Conservation (phyloP, 495 filamentous ascomycete species). For the Hypoxylon fuscum region DNA sequence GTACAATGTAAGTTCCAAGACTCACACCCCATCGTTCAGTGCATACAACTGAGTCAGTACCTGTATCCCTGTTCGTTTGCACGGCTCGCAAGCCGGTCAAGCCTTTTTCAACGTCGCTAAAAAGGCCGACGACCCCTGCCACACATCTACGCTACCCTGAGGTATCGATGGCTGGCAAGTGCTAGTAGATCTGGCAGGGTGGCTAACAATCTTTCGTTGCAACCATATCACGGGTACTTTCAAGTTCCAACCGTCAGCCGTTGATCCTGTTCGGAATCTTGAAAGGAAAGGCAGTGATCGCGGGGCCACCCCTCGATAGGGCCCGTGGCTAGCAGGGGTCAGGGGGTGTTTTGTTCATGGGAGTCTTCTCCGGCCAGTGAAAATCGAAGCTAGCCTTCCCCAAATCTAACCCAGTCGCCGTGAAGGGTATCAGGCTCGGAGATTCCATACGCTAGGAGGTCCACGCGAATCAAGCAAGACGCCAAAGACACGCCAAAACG, state of each 20-base stretch:
- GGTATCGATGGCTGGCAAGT: conserved; percentile 26
- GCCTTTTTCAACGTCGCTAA: conserved; percentile 31
- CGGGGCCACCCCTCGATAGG: conserved; percentile 34
- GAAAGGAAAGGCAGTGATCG: conserved; percentile 32
- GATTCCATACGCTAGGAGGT: conserved; percentile 35
- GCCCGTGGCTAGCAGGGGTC: conserved; percentile 29
- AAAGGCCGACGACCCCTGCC: conserved; percentile 39
- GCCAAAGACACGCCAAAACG: conserved; percentile 25
- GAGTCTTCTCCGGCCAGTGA: conserved; percentile 35
- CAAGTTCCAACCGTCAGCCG: conserved; percentile 34
- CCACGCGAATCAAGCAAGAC: conserved; percentile 31
- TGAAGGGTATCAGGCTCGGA: conserved; percentile 32
- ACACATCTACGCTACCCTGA: conserved; percentile 32
- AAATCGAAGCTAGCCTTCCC: conserved; percentile 31
- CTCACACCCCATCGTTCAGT: conserved; percentile 30
- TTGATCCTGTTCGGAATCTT: conserved; percentile 33
- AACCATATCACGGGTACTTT: conserved; percentile 38
- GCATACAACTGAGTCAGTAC: conserved; percentile 21
- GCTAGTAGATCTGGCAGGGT: conserved; percentile 36
- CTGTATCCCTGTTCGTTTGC: conserved; percentile 28
- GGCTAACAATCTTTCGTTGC: conserved; percentile 30
- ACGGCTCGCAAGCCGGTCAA: conserved; percentile 39
- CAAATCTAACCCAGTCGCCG: conserved; percentile 34
- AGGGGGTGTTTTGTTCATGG: conserved; percentile 29
- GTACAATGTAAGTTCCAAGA: conserved; percentile 40